Percentiles rank a stretch among this genome's conserved stretches.
Evolutionary conservation across 768 basidiomycete genomes (phyloP).

Genomic region (Inosperma sp.): DNA sequence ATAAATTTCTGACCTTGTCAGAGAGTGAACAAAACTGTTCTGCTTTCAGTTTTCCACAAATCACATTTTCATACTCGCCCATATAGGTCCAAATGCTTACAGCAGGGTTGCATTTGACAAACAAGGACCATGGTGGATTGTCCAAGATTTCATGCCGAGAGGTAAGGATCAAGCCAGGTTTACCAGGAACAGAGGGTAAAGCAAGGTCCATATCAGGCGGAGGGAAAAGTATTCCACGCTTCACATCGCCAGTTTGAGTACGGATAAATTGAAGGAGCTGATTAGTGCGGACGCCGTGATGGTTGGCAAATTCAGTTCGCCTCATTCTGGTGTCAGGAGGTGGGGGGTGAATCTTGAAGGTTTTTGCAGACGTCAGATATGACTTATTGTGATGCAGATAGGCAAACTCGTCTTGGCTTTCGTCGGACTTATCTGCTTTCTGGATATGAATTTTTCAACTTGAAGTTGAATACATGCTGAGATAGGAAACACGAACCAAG

Average conservation of each 20-base stretch:
- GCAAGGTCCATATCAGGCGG: constrained; percentile 20
- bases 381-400: too few relatives aligned
- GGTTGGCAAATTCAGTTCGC: constrained; percentile 13
- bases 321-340: constrained; percentile 12
- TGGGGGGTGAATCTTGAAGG: constrained; percentile 6
- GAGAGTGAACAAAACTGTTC: constrained; percentile 18
- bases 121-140: constrained; percentile 18
- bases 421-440: too few relatives aligned
- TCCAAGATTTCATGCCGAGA: constrained; percentile 20
- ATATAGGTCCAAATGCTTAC: constrained; percentile 22
- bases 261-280: constrained; percentile 18
- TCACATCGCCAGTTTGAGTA: constrained; percentile 14
- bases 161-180: constrained; percentile 23
- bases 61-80: constrained; percentile 21
- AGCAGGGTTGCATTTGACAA: constrained; percentile 10
- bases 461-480: too few relatives aligned
- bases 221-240: constrained; percentile 17
- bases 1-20: constrained; percentile 9
- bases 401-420: too few relatives aligned
- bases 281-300: constrained; percentile 19
- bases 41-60: constrained; percentile 20
- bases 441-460: too few relatives aligned
- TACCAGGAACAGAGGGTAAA: constrained; percentile 21
- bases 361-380: not conserved
- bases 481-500: too few relatives aligned